phyloP scores from a whole-genome alignment of 768 basidiomycete species.

The Pleurotus giganteus region DNA sequence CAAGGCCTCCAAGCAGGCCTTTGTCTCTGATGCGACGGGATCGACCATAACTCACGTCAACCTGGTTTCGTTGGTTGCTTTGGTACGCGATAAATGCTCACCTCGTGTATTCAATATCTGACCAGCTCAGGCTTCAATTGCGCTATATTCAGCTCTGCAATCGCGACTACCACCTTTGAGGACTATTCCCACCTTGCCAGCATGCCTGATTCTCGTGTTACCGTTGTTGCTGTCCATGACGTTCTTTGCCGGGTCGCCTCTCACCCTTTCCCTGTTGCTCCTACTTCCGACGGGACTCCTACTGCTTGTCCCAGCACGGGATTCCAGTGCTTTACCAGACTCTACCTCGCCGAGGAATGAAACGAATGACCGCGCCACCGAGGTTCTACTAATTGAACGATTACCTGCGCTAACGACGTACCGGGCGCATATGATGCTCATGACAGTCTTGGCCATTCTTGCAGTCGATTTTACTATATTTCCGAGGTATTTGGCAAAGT shows the following conservation, averaged over 20 bases:
- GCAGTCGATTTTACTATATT: constrained; percentile 96
- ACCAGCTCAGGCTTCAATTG: constrained; percentile 60
- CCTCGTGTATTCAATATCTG: not conserved
- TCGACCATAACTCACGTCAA: constrained; percentile 65
- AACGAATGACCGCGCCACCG: constrained; percentile 9
- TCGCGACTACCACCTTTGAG: constrained; percentile 43
- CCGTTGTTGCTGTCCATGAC: constrained; percentile 88
- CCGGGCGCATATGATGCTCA: constrained; percentile 91
- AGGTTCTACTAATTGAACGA: constrained; percentile 28
- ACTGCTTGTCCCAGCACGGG: constrained; percentile 39
- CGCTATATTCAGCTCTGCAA: constrained; percentile 60
- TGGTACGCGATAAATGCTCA: constrained; percentile 38
- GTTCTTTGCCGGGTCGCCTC: constrained; percentile 58
- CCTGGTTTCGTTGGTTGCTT: constrained; percentile 49
- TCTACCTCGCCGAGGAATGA: not conserved
- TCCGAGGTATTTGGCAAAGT: constrained; percentile 85
- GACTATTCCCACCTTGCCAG: constrained; percentile 37
- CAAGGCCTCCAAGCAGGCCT: constrained; percentile 71
- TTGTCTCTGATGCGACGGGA: constrained; percentile 65
- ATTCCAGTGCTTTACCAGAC: constrained; percentile 42
- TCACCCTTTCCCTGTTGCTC: constrained; percentile 47
- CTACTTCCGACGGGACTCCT: constrained; percentile 43
- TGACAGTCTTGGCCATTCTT: constrained; percentile 88
- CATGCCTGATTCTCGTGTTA: constrained; percentile 65
- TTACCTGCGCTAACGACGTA: constrained; percentile 84